Evolutionary conservation across 2,329 filamentous ascomycete species (phyloP).

Genomic region (Malbranchea cinnamomea): DNA sequence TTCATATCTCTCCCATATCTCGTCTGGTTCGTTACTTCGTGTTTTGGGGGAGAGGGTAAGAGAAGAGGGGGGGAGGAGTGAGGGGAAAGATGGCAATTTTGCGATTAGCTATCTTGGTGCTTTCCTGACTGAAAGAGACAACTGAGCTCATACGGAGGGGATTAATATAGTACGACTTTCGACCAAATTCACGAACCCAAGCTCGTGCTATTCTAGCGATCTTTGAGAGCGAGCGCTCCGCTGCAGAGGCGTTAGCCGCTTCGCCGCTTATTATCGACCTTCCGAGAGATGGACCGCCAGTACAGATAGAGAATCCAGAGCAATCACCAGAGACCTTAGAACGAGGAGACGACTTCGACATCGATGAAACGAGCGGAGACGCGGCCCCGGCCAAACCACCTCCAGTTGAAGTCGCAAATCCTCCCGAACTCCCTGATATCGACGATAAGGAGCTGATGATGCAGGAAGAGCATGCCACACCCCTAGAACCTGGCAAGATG

Average conservation of each 20-base stretch:
- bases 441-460: no score
- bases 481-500: no score
- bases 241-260: constrained; percentile 18
- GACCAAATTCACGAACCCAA: constrained; percentile 12
- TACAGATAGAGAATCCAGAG: neutral
- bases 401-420: constrained; percentile 1
- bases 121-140: no score
- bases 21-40: neutral
- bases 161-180: constrained; percentile 20
- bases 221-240: constrained; percentile 23
- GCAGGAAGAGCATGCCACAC: no score
- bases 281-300: constrained; percentile 2
- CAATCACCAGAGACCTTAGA: no score
- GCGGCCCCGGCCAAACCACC: no score
- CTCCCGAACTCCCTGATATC: no score
- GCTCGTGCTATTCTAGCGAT: constrained; percentile 19
- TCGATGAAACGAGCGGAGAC: no score
- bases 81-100: no score
- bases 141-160: no score
- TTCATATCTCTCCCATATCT: neutral
- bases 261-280: constrained; percentile 18
- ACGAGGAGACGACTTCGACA: no score
- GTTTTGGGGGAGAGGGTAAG: neutral
- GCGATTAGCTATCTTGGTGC: no score
- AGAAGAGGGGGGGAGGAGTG: neutral